Evolutionary conservation across 2,329 filamentous ascomycete species (phyloP), one percentile per base, ranked within the genome.

Genomic region (Ophiosphaerella narmari): DNA sequence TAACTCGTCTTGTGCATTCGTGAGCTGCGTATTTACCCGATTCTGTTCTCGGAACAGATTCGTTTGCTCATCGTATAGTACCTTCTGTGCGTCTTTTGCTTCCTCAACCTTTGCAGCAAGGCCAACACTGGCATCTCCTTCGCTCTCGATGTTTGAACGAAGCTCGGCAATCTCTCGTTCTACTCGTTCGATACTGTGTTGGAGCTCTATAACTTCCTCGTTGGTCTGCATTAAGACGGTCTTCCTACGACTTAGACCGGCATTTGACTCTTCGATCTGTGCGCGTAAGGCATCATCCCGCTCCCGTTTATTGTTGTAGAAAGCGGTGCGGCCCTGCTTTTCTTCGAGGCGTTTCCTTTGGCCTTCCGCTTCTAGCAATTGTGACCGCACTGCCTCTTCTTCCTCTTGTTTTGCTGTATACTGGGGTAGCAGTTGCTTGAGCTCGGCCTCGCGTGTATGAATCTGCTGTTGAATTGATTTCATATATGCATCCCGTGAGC

Each of bases 1-100:
- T 38, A 88, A 83, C 66, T 97, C 91, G 42, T 88, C 83, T 13
- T 87, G 83, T 1, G 90, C 87, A 63, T 89, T 91, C 7, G 82
- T 77, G 24, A 95, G 84, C 46, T 93, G 82, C 0, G 89, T 90
- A 62, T 88, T 86, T 7, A 97, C 81, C 67, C 90, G 93, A 61
- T 93, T 91, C 54, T 96, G 90, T 71, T 97, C 91, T 62, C 94
- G 87, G 72, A 90, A 91, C 21, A 99, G 82, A 52, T 89, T 82
- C 74, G 95, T 96, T 64, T 91, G 85, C 71, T 96, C 88, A 56
- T 99, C 94, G 55, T 88, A 85, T 11, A 97, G 78, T 39, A 84
- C 86, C 64, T 96, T 90, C 43, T 90, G 80, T 29, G 83, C 82
- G 61, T 96, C 90, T 66, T 90, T 90, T 7, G 91, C 90, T 52